Conservation (phyloP, 306 rosid species). For the Mucuna pruriens region DNA sequence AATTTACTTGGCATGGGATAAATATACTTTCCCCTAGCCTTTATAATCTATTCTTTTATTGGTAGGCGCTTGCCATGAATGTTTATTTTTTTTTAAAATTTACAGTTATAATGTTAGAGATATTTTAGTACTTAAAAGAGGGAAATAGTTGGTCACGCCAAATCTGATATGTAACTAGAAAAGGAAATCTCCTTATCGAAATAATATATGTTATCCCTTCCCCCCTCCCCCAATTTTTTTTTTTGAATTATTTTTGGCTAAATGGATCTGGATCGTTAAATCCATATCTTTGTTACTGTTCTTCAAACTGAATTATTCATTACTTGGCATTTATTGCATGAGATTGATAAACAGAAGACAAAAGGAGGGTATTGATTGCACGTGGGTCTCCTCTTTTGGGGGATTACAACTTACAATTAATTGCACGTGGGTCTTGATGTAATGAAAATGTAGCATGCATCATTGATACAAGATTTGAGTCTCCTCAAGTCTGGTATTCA, state of each 20-base stretch:
- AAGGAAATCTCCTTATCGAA: not conserved
- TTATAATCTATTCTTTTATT: too few species aligned
- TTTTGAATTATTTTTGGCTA: not conserved
- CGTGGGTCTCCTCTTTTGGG: slow-evolving; percentile 45
- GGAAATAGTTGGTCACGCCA: not conserved
- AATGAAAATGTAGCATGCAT: not conserved
- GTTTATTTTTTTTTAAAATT: too few species aligned
- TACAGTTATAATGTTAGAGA: not conserved
- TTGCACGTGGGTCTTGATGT: not conserved
- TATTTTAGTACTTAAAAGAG: not conserved
- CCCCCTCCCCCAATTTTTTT: too few species aligned
- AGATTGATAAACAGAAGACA: not conserved
- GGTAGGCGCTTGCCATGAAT: too few species aligned
- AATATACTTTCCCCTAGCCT: too few species aligned
- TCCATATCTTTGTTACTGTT: not conserved
- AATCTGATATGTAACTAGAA: not conserved
- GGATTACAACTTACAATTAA: too few species aligned
- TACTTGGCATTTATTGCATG: slow-evolving; percentile 25
- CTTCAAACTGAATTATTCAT: slow-evolving; percentile 22
- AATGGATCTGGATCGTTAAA: slow-evolving; percentile 28
- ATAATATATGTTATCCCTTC: too few species aligned
- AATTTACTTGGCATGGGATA: too few species aligned
- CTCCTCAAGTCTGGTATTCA: not conserved
- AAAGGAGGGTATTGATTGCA: not conserved
- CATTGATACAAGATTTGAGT: not conserved